These are phyloP conservation scores for Ustilago nuda DNA, from an alignment of 1,284 basidiomycete species.

Conservation along the genomic window DNA sequence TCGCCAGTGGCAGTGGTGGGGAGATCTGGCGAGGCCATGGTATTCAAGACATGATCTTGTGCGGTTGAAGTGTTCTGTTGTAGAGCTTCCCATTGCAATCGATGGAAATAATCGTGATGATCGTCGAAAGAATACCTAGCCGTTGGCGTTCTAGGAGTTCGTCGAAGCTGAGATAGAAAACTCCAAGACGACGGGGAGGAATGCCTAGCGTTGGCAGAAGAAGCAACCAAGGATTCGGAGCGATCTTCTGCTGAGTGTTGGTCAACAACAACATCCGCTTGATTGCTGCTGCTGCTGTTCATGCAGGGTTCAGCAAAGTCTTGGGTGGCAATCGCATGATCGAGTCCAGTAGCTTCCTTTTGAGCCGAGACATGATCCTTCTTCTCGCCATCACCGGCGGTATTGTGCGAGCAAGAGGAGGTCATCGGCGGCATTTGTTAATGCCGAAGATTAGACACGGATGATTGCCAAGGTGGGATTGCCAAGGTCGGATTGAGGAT, in stretches of 20 bases:
- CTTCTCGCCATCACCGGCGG: neutral
- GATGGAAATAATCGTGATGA: constrained; percentile 46
- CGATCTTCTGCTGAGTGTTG: constrained; percentile 2
- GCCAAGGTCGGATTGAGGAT: no score
- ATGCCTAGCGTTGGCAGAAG: constrained; percentile 9
- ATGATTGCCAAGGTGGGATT: no score
- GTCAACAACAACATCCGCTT: neutral
- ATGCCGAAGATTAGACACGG: neutral
- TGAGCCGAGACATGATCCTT: neutral
- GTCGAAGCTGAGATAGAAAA: constrained; percentile 31
- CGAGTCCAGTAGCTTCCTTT: neutral
- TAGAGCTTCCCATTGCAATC: constrained; percentile 43
- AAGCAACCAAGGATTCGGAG: neutral
- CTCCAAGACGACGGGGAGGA: constrained; percentile 31
- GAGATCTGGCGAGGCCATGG: constrained; percentile 9
- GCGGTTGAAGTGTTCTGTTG: constrained; percentile 10
- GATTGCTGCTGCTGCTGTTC: neutral
- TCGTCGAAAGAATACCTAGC: constrained; percentile 50
- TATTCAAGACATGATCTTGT: neutral
- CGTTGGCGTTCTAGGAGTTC: constrained; percentile 22
- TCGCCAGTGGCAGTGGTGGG: neutral
- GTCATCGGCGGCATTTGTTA: neutral
- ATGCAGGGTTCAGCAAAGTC: neutral
- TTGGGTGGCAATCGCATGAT: neutral
- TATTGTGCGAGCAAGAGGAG: neutral